Percentiles rank a stretch among this genome's conserved stretches.
Evolutionary conservation across 352 stramenopile genomes (phyloP).

Genomic region (Phytophthora sp.): DNA sequence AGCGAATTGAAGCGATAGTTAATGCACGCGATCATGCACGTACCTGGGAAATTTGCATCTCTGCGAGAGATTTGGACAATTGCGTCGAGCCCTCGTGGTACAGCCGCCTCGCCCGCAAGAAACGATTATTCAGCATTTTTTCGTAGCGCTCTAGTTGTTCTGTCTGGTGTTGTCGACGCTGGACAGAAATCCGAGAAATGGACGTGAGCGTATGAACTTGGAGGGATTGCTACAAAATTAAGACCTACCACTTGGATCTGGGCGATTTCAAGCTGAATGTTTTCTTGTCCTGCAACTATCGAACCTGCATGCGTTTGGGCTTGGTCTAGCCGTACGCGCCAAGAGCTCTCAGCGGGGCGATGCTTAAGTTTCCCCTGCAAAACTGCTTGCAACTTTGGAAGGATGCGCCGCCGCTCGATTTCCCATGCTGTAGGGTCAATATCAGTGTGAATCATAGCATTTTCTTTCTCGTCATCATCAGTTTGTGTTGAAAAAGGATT

Average conservation of each 20-base stretch:
- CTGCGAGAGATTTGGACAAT: slow-evolving; percentile 11
- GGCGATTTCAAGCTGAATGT: slow-evolving; percentile 22
- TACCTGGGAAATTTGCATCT: slow-evolving; percentile 30
- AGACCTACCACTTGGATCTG: slow-evolving; percentile 33
- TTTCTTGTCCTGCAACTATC: slow-evolving; percentile 18
- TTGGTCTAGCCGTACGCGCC: slow-evolving; percentile 36
- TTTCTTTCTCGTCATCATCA: slow-evolving; percentile 11
- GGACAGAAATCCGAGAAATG: neutral
- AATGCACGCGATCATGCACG: too few species aligned
- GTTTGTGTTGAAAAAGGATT: neutral
- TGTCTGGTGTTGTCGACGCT: slow-evolving; percentile 25
- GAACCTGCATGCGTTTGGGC: slow-evolving; percentile 26
- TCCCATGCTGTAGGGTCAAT: slow-evolving; percentile 51
- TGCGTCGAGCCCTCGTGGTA: slow-evolving; percentile 34
- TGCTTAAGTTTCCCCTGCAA: slow-evolving; percentile 28
- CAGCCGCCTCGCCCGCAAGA: slow-evolving; percentile 25
- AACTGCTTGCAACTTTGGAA: slow-evolving; percentile 39
- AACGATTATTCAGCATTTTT: slow-evolving; percentile 43
- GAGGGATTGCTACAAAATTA: neutral
- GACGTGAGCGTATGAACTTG: neutral
- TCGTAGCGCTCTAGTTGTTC: slow-evolving; percentile 39
- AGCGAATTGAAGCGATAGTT: too few species aligned
- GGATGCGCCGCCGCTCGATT: slow-evolving; percentile 39
- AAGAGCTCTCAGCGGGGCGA: slow-evolving; percentile 28
- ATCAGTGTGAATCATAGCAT: slow-evolving; percentile 46